A percentile compares a stretch with the other conserved stretches of the same genome.
These are phyloP conservation scores for Neurospora sp. DNA, from an alignment of 495 filamentous ascomycete species.

Conservation along the genomic window DNA sequence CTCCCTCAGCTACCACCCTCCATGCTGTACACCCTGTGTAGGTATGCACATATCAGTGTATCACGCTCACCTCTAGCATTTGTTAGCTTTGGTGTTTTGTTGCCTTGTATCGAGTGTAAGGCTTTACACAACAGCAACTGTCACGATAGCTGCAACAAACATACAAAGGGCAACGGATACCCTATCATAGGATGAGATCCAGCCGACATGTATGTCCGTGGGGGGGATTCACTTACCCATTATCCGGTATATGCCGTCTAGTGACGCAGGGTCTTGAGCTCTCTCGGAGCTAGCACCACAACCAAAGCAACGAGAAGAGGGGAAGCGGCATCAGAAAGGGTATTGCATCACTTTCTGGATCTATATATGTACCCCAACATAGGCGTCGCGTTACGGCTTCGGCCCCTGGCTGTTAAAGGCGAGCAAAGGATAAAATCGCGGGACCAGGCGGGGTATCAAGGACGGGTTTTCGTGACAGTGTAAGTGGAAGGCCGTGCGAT, in stretches of 20 bases:
- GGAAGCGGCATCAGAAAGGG: background rate
- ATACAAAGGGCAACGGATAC: background rate
- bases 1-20: background rate
- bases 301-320: background rate
- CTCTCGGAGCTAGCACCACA: background rate
- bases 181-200: background rate
- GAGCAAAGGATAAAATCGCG: background rate
- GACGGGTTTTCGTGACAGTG: background rate
- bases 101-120: background rate
- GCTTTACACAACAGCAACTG: background rate
- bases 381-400: background rate
- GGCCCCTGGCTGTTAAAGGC: background rate
- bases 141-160: background rate
- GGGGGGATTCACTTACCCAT: background rate
- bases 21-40: background rate
- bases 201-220: background rate
- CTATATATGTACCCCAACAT: background rate
- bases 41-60: background rate
- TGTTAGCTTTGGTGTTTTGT: background rate
- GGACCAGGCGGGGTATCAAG: background rate
- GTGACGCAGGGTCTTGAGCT: background rate
- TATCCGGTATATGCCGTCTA: background rate
- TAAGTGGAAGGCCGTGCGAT: background rate
- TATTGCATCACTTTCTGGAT: background rate
- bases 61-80: background rate